Evolutionary conservation across 2,329 filamentous ascomycete species (phyloP).

Genomic region (Diaporthe sp.): DNA sequence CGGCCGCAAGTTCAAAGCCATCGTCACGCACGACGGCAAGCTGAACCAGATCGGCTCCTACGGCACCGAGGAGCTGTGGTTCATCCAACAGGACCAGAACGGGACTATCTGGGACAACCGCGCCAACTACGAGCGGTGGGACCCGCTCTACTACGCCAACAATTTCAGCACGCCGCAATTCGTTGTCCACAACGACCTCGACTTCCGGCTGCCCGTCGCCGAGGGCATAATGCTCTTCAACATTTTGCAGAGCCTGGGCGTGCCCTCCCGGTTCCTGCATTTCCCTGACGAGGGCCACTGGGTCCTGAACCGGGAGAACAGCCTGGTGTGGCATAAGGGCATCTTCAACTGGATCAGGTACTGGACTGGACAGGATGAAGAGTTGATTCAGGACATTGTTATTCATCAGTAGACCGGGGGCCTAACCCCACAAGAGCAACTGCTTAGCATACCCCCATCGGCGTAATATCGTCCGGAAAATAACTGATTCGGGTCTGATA

Average conservation of each 20-base stretch:
- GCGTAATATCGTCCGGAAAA: too few species aligned
- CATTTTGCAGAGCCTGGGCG: conserved; percentile 70
- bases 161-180: conserved; percentile 77
- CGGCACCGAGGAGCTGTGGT: conserved; percentile 48
- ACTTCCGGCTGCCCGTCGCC: conserved; percentile 74
- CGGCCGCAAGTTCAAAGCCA: conserved; percentile 65
- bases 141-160: conserved; percentile 56
- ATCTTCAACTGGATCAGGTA: conserved; percentile 77
- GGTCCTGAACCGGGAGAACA: conserved; percentile 77
- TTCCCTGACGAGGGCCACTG: conserved; percentile 81
- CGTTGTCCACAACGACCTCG: conserved; percentile 75
- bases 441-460: too few species aligned
- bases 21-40: conserved; percentile 64
- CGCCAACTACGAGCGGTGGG: conserved; percentile 53
- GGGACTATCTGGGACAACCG: conserved; percentile 53
- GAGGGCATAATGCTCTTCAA: conserved; percentile 78
- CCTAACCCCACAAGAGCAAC: neutral
- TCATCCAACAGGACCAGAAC: conserved; percentile 56
- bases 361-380: conserved; percentile 37
- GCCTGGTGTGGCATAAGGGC: conserved; percentile 73
- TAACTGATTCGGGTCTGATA: neutral
- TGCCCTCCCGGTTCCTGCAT: conserved; percentile 73
- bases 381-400: conserved; percentile 18
- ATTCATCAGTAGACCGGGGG: conserved; percentile 4
- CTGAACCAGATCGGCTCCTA: conserved; percentile 43